These are phyloP conservation scores for Periglandula ipomoeae DNA, from an alignment of 2,329 filamentous ascomycete genomes.

Conservation along the genomic window DNA sequence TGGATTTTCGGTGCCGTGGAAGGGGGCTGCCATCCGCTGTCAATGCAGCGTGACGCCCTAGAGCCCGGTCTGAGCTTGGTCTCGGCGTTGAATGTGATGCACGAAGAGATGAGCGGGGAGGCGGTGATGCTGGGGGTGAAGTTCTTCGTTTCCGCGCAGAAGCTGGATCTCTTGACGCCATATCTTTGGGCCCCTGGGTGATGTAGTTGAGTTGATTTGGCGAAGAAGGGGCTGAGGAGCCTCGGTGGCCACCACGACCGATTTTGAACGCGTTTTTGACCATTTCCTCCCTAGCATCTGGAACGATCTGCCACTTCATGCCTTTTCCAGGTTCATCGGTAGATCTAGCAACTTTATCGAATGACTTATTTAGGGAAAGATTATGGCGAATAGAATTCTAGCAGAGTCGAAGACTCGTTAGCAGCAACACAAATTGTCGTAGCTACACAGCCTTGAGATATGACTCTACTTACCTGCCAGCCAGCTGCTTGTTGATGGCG, in stretches of 20 bases:
- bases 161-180: conserved; percentile 39
- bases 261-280: conserved; percentile 59
- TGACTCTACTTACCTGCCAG: conserved; percentile 64
- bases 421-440: neutral
- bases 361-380: conserved; percentile 86
- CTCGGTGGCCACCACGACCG: conserved; percentile 54
- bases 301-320: conserved; percentile 96
- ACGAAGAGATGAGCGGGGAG: conserved; percentile 39
- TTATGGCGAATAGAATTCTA: conserved; percentile 97
- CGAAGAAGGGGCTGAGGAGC: conserved; percentile 64
- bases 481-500: conserved; percentile 66
- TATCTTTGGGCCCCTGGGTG: conserved; percentile 47
- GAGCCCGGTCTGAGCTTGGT: conserved; percentile 33
- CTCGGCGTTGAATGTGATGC: conserved; percentile 51
- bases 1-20: conserved; percentile 45
- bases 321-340: conserved; percentile 96
- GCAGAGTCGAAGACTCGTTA: neutral
- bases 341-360: conserved; percentile 83
- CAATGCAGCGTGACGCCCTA: conserved; percentile 26
- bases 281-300: conserved; percentile 80
- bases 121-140: conserved; percentile 46
- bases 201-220: conserved; percentile 52
- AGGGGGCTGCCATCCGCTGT: conserved; percentile 53
- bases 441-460: neutral
- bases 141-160: conserved; percentile 50